A percentile compares a stretch with the other conserved stretches of the same genome.
Evolutionary conservation across 768 basidiomycete genomes (phyloP).

Genomic region (Leccinum barrowsii): DNA sequence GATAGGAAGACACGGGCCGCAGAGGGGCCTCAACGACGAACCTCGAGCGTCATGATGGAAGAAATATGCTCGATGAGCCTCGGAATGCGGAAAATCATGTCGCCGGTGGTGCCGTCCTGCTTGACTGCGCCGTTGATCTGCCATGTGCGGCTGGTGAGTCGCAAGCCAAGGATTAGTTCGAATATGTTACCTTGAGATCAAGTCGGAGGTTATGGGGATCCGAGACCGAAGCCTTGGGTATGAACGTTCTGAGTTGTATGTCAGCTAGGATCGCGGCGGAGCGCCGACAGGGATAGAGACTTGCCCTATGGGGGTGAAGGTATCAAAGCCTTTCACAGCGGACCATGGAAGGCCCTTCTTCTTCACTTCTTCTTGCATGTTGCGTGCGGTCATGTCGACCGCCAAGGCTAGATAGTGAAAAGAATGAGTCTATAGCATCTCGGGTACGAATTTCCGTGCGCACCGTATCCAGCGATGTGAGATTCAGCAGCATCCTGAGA

Average conservation of each 20-base stretch:
- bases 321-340: conserved; percentile 96
- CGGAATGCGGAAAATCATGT: conserved; percentile 94
- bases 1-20: background rate
- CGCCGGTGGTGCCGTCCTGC: conserved; percentile 79
- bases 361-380: conserved; percentile 91
- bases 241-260: conserved; percentile 55
- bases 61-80: conserved; percentile 86
- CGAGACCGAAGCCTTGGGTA: conserved; percentile 64
- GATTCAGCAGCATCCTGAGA: conserved; percentile 63
- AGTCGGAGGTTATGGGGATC: conserved; percentile 78
- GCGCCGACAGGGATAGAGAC: conserved; percentile 3
- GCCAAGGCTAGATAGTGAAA: conserved; percentile 63
- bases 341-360: conserved; percentile 95
- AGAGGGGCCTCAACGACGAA: conserved; percentile 26
- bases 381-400: conserved; percentile 95
- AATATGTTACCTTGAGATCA: conserved; percentile 58
- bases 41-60: conserved; percentile 97
- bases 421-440: background rate
- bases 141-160: background rate
- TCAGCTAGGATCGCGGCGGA: background rate
- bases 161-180: background rate
- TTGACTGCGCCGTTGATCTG: conserved; percentile 83
- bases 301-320: conserved; percentile 89
- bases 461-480: conserved; percentile 92
- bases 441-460: conserved; percentile 10